Conservation (phyloP, 2,329 filamentous ascomycete genomes). For the Colletotrichum zoysiae region DNA sequence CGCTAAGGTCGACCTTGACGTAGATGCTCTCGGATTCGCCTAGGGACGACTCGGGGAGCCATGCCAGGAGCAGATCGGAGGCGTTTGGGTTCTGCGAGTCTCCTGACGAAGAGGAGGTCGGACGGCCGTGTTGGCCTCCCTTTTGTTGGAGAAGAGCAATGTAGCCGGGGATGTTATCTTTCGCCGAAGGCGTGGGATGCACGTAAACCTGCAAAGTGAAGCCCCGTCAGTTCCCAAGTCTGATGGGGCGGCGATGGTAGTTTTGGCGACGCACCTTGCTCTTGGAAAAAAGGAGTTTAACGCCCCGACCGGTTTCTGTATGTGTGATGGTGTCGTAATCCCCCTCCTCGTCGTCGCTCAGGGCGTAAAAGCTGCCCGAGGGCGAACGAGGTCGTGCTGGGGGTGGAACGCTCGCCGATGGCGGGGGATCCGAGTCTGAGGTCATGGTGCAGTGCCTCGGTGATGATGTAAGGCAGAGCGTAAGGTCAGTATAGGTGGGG, state of each 20-base stretch:
- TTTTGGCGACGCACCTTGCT: constrained; percentile 77
- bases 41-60: constrained; percentile 90
- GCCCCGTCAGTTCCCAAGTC: constrained; percentile 20
- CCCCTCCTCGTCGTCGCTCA: constrained; percentile 96
- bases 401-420: constrained; percentile 38
- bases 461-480: constrained; percentile 24
- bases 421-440: constrained; percentile 42
- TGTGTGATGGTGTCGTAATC: constrained; percentile 96
- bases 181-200: constrained; percentile 90
- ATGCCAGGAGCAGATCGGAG: constrained; percentile 87
- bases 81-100: constrained; percentile 61
- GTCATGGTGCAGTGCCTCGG: constrained; percentile 34
- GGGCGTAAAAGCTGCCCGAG: constrained; percentile 89
- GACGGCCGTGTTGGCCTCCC: constrained; percentile 61
- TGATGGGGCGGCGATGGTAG: constrained; percentile 24
- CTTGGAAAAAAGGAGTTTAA: constrained; percentile 95
- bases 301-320: constrained; percentile 79
- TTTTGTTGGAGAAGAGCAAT: constrained; percentile 93
- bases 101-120: constrained; percentile 58
- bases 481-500: constrained; percentile 2
- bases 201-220: constrained; percentile 81
- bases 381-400: constrained; percentile 72
- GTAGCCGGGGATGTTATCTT: constrained; percentile 96
- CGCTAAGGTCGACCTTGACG: constrained; percentile 92
- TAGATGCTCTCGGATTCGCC: constrained; percentile 90